Evolutionary conservation across 2,329 filamentous ascomycete species (phyloP).

Genomic region (Grosmannia serpens): DNA sequence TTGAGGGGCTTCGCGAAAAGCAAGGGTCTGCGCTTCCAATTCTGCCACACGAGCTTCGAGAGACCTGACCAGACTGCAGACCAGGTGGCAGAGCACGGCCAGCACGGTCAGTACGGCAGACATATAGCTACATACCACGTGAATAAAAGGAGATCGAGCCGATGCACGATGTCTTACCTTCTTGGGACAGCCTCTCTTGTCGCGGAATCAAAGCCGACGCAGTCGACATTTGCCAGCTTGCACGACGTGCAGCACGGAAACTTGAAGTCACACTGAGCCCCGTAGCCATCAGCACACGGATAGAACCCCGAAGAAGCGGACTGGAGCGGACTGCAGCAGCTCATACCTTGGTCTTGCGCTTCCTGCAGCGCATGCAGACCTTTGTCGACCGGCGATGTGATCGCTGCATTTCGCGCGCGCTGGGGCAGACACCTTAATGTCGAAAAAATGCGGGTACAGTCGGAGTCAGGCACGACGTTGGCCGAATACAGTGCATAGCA

Average conservation of each 20-base stretch:
- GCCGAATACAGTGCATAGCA: background rate
- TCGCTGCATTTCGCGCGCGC: background rate
- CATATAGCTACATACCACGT: too few relatives aligned
- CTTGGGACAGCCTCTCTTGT: background rate
- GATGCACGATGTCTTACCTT: background rate
- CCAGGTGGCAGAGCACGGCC: too few relatives aligned
- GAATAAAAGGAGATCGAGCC: too few relatives aligned
- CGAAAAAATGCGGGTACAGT: background rate
- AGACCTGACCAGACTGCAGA: background rate
- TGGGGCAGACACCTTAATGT: too few relatives aligned
- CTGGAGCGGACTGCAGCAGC: background rate
- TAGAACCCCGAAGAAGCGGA: background rate
- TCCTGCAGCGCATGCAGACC: slow-evolving; percentile 3
- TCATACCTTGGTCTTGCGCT: slow-evolving; percentile 4
- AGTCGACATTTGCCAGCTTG: background rate
- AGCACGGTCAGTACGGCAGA: background rate
- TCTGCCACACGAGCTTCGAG: slow-evolving; percentile 3
- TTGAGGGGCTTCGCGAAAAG: background rate
- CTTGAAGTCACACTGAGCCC: slow-evolving; percentile 1
- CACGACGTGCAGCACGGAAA: slow-evolving; percentile 1
- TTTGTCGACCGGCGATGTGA: slow-evolving; percentile 1
- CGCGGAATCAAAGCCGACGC: slow-evolving; percentile 1
- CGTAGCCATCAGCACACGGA: background rate
- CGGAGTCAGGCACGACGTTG: background rate
- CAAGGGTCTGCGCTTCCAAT: slow-evolving; percentile 1